Percentiles rank a stretch among this genome's conserved stretches.
phyloP scores from a whole-genome alignment of 805 yeast species.

The Lachancea kluyveri region DNA sequence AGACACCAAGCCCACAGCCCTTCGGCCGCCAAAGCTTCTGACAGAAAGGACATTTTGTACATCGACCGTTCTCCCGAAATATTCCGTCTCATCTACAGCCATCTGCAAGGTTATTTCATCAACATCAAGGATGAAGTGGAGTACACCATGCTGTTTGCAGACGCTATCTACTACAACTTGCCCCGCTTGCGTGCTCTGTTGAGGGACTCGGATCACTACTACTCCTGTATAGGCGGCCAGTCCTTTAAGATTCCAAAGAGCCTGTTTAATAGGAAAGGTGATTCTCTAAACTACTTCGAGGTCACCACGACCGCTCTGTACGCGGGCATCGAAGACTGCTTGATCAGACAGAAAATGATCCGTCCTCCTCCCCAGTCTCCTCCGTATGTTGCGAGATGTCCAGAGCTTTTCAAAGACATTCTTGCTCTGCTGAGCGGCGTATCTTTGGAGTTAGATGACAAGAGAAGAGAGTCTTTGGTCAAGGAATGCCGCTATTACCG shows the following conservation, averaged over 20 bases:
- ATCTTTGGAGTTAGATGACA: conserved; percentile 42
- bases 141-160: conserved; percentile 57
- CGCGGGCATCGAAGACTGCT: conserved; percentile 41
- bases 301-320: conserved; percentile 50
- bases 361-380: conserved; percentile 78
- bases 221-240: conserved; percentile 50
- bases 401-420: conserved; percentile 48
- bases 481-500: conserved; percentile 75
- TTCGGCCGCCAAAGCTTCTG: conserved; percentile 5
- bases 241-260: conserved; percentile 54
- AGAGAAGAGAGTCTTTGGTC: conserved; percentile 50
- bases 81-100: conserved; percentile 60
- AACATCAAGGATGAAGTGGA: conserved; percentile 53
- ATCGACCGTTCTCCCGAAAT: conserved; percentile 71
- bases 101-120: conserved; percentile 76
- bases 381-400: conserved; percentile 44
- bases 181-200: conserved; percentile 47
- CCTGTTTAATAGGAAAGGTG: conserved; percentile 55
- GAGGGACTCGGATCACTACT: conserved; percentile 47
- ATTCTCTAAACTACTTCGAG: conserved; percentile 71
- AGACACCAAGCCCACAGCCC: conserved; percentile 1
- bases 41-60: conserved; percentile 38
- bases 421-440: conserved; percentile 53
- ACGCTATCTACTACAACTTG: conserved; percentile 66
- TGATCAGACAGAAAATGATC: conserved; percentile 37